Conservation (phyloP, 1,284 basidiomycete species). For the Stereum hirsutum region DNA sequence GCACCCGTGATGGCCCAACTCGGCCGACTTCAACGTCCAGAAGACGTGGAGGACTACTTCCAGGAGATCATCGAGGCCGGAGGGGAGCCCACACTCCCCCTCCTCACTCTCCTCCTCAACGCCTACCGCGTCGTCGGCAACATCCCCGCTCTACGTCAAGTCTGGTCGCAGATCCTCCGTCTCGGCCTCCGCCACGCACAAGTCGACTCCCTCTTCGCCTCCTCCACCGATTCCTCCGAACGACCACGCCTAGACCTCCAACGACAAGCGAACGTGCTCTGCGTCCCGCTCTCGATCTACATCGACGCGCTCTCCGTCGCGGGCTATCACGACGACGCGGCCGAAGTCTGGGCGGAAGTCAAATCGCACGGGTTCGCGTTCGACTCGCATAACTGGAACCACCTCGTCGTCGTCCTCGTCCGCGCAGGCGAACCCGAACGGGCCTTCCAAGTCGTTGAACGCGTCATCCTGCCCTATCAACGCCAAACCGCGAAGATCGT, state of each 20-base stretch:
- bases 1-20: slow-evolving; percentile 58
- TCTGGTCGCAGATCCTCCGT: slow-evolving; percentile 69
- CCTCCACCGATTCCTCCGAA: slow-evolving; percentile 3
- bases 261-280: slow-evolving; percentile 51
- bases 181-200: slow-evolving; percentile 35
- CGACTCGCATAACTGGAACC: slow-evolving; percentile 92
- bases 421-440: slow-evolving; percentile 74
- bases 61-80: slow-evolving; percentile 46
- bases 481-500: slow-evolving; percentile 19
- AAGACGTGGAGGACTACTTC: slow-evolving; percentile 52
- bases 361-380: slow-evolving; percentile 69
- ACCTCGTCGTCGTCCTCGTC: slow-evolving; percentile 68
- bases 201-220: slow-evolving; percentile 24
- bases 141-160: slow-evolving; percentile 41
- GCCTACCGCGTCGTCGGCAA: slow-evolving; percentile 61
- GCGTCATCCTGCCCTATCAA: slow-evolving; percentile 64
- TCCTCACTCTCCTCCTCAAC: slow-evolving; percentile 66
- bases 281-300: slow-evolving; percentile 78
- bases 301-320: slow-evolving; percentile 68
- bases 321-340: slow-evolving; percentile 56
- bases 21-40: slow-evolving; percentile 34
- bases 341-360: slow-evolving; percentile 60
- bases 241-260: slow-evolving; percentile 9
- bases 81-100: slow-evolving; percentile 47
- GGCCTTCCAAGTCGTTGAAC: slow-evolving; percentile 79